These are phyloP conservation scores for Exophiala oligosperma DNA, from an alignment of 2,329 filamentous ascomycete genomes.

Conservation along the genomic window DNA sequence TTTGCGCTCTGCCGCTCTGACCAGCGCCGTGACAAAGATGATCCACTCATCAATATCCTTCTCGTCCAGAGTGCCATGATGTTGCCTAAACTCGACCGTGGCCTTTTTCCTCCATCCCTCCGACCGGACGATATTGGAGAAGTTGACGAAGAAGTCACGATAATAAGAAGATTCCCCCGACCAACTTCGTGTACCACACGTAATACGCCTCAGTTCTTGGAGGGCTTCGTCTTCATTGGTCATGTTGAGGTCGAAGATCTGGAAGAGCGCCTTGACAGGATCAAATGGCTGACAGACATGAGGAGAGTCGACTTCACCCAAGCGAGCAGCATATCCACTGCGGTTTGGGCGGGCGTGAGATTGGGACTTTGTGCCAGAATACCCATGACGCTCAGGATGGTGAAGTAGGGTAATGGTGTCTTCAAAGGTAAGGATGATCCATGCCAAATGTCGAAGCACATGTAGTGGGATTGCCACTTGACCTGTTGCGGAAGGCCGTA, in stretches of 20 bases:
- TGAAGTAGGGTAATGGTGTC: slow-evolving; percentile 17
- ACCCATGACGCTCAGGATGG: slow-evolving; percentile 13
- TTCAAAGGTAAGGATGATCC: slow-evolving; percentile 14
- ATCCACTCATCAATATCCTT: slow-evolving; percentile 17
- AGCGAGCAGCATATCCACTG: not conserved
- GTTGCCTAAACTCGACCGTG: slow-evolving; percentile 22
- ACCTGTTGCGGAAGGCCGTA: not conserved
- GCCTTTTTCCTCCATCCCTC: not conserved
- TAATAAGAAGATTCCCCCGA: not conserved
- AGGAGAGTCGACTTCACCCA: not conserved
- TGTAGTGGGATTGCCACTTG: slow-evolving; percentile 3
- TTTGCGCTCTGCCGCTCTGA: slow-evolving; percentile 18
- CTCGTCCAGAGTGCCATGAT: slow-evolving; percentile 13
- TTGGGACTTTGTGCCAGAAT: slow-evolving; percentile 2
- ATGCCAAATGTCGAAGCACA: slow-evolving; percentile 16
- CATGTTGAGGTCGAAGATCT: slow-evolving; percentile 6
- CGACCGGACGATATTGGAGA: slow-evolving; percentile 1
- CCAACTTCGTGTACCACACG: not conserved
- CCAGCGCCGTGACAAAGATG: slow-evolving; percentile 14
- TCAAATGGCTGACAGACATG: not conserved
- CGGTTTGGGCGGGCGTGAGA: not conserved
- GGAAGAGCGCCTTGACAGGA: slow-evolving; percentile 2
- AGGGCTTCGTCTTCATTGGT: not conserved
- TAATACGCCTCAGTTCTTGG: not conserved
- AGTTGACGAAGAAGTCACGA: slow-evolving; percentile 13